These are phyloP conservation scores for Dioscorea dumetorum DNA, from an alignment of 106 monocot species.

Conservation along the genomic window DNA sequence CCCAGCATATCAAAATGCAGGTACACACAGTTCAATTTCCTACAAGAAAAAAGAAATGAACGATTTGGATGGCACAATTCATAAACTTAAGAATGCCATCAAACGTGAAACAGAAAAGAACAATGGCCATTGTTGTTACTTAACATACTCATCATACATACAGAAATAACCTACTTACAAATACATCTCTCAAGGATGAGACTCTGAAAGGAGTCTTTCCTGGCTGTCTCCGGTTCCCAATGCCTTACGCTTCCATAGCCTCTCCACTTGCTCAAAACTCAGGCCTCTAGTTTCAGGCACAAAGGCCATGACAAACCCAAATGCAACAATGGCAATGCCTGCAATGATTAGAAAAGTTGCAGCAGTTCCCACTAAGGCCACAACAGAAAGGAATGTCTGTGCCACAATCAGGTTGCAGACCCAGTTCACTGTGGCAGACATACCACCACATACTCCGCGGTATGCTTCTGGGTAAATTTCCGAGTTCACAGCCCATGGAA, in stretches of 20 bases:
- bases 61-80: too few relatives aligned
- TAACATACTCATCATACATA: too few relatives aligned
- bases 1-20: too few relatives aligned
- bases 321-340: constrained; percentile 51
- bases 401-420: constrained; percentile 80
- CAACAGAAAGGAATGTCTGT: constrained; percentile 70
- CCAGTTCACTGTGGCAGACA: constrained; percentile 98
- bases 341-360: constrained; percentile 67
- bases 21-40: neutral
- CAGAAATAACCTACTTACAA: too few relatives aligned
- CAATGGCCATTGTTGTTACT: too few relatives aligned
- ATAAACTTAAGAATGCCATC: too few relatives aligned
- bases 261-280: constrained; percentile 88
- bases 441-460: constrained; percentile 81
- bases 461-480: constrained; percentile 91
- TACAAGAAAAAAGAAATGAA: too few relatives aligned
- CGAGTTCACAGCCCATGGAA: constrained; percentile 96
- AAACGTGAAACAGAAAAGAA: too few relatives aligned
- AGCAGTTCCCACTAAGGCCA: constrained; percentile 47
- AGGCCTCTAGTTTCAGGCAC: constrained; percentile 94
- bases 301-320: constrained; percentile 49
- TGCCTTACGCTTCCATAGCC: constrained; percentile 73
- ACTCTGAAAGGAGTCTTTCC: constrained; percentile 21
- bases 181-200: neutral
- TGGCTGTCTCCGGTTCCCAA: constrained; percentile 32